These are phyloP conservation scores for Trifolium pratense DNA, from an alignment of 306 rosid genomes.

Conservation along the genomic window DNA sequence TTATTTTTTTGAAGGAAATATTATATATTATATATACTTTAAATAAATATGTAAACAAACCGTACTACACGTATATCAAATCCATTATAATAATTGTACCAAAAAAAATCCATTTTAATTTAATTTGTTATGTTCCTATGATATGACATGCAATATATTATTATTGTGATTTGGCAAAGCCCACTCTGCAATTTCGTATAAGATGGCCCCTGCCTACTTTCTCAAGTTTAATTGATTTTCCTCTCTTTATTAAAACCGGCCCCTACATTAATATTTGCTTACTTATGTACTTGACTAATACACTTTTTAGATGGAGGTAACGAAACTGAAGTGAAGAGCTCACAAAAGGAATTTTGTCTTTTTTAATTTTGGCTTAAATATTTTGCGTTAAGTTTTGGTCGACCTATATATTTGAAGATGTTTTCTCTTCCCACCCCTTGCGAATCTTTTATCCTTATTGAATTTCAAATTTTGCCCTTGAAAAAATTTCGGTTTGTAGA, in stretches of 20 bases:
- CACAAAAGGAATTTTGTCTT: too few relatives aligned
- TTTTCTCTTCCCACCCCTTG: too few relatives aligned
- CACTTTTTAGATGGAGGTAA: background rate
- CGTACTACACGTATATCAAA: background rate
- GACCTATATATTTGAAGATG: too few relatives aligned
- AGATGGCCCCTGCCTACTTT: constrained; percentile 23
- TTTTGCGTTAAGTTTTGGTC: too few relatives aligned
- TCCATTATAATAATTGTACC: too few relatives aligned
- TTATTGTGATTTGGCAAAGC: background rate
- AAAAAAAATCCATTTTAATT: too few relatives aligned
- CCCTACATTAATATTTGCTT: background rate
- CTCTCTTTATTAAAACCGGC: background rate
- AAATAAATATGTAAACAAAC: background rate
- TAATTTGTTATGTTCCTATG: background rate
- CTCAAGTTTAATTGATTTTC: background rate
- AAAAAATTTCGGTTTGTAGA: too few relatives aligned
- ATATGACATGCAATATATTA: background rate
- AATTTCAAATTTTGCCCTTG: too few relatives aligned
- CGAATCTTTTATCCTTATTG: too few relatives aligned
- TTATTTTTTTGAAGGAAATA: too few relatives aligned
- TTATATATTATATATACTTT: too few relatives aligned
- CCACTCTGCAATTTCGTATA: background rate
- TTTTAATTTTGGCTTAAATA: too few relatives aligned
- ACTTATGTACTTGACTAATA: background rate
- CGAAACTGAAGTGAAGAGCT: background rate